Percentiles rank a stretch among this genome's conserved stretches.
Conservation (phyloP, 2,329 filamentous ascomycete species). For the Lecanosticta acicola region DNA sequence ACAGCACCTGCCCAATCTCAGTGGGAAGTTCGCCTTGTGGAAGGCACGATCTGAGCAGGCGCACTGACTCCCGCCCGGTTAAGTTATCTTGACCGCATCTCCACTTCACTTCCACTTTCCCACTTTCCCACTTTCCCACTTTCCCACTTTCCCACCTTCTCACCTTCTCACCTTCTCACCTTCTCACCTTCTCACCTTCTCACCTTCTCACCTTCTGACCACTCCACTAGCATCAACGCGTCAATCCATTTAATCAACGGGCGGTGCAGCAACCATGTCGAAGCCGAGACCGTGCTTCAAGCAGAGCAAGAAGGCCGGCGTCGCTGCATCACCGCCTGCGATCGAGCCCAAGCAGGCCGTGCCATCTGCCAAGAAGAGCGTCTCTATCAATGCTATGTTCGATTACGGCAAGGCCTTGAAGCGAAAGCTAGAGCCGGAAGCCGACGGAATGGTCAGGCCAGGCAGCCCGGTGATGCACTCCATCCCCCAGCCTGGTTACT, state of each 20-base stretch:
- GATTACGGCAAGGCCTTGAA: constrained; percentile 6
- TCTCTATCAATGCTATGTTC: constrained; percentile 16
- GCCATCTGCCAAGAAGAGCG: constrained; percentile 5
- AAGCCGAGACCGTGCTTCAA: neutral
- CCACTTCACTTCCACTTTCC: constrained; percentile 1
- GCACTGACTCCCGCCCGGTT: neutral
- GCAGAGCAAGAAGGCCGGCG: neutral
- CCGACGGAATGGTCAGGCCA: neutral
- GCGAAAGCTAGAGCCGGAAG: neutral
- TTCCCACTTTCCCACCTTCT: neutral
- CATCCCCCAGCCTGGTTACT: neutral
- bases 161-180: too few relatives aligned
- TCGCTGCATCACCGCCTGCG: neutral
- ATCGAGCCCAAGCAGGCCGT: neutral
- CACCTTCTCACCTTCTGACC: too few relatives aligned
- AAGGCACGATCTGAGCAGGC: neutral
- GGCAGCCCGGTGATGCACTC: neutral
- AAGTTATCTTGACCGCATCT: too few relatives aligned
- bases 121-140: neutral
- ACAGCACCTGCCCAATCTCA: neutral
- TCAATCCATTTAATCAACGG: neutral
- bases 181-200: too few relatives aligned
- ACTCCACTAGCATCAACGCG: neutral
- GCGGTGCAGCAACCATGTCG: neutral
- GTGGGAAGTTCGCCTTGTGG: neutral